phyloP scores from a whole-genome alignment of 1,284 basidiomycete species.

The Blastosporella zonata region DNA sequence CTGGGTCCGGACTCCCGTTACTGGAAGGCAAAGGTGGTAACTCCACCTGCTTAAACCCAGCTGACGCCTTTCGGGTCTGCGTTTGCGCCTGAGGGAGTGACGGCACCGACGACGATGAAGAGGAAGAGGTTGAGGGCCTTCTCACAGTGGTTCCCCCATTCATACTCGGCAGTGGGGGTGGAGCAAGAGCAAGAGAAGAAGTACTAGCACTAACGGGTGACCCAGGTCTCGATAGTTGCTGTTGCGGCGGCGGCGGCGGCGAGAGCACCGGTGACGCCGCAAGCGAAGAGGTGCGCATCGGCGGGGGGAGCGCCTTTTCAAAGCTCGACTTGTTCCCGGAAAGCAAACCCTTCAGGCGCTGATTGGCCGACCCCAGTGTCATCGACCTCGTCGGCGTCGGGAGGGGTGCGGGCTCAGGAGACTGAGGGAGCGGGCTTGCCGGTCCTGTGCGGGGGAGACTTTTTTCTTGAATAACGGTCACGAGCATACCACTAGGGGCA shows the following conservation, averaged over 20 bases:
- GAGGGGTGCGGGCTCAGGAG: slow-evolving; percentile 12
- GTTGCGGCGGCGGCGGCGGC: slow-evolving; percentile 10
- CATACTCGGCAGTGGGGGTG: not conserved
- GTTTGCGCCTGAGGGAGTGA: not conserved
- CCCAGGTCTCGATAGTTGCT: slow-evolving; percentile 1
- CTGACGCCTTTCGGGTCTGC: slow-evolving; percentile 11
- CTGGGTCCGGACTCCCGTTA: not conserved
- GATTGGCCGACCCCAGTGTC: slow-evolving; percentile 35
- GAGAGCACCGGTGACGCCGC: slow-evolving; percentile 12
- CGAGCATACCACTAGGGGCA: slow-evolving; percentile 71
- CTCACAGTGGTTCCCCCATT: slow-evolving; percentile 7
- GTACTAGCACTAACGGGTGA: slow-evolving; percentile 21
- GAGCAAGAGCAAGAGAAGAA: slow-evolving; percentile 13
- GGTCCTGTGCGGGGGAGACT: slow-evolving; percentile 30
- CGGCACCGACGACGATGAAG: not conserved
- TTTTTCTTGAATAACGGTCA: slow-evolving; percentile 80
- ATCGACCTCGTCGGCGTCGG: slow-evolving; percentile 32
- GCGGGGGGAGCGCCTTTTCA: slow-evolving; percentile 38
- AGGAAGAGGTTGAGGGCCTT: slow-evolving; percentile 5
- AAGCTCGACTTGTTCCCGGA: slow-evolving; percentile 32
- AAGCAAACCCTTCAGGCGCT: slow-evolving; percentile 41
- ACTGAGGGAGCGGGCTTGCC: slow-evolving; percentile 23
- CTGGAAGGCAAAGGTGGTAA: not conserved
- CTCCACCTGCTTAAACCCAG: slow-evolving; percentile 21
- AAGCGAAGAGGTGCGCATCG: slow-evolving; percentile 20